These are phyloP conservation scores for Aleurites moluccanus DNA, from an alignment of 441 rosid species.

Conservation along the genomic window DNA sequence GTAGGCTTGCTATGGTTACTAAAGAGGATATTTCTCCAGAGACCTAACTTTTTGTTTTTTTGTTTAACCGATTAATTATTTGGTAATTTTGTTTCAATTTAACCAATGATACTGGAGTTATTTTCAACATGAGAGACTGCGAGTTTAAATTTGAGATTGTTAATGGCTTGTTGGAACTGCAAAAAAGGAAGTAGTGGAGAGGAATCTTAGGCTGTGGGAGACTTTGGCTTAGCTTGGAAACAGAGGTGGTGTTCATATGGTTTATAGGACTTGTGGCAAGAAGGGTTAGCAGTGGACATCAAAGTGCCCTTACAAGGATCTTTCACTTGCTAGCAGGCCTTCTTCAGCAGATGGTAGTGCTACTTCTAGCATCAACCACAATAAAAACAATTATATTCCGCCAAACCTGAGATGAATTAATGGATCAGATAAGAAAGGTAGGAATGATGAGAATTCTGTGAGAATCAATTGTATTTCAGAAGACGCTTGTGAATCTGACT, in stretches of 20 bases:
- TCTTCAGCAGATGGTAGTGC: conserved; percentile 29
- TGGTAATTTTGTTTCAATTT: too few relatives aligned
- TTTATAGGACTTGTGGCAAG: conserved; percentile 47
- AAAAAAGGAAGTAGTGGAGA: conserved; percentile 37
- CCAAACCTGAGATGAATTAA: conserved; percentile 45
- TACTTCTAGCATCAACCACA: conserved; percentile 30
- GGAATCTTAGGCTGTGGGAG: conserved; percentile 36
- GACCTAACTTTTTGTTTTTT: neutral
- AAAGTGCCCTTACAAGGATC: conserved; percentile 53
- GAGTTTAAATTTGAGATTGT: too few relatives aligned
- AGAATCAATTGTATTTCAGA: conserved; percentile 46
- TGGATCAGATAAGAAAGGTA: conserved; percentile 46
- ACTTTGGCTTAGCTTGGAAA: conserved; percentile 41
- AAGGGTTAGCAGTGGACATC: conserved; percentile 59
- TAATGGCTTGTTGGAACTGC: too few relatives aligned
- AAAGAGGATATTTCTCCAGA: conserved; percentile 44
- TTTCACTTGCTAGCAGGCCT: conserved; percentile 41
- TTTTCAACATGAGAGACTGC: too few relatives aligned
- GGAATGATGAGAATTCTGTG: conserved; percentile 55
- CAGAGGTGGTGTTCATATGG: conserved; percentile 46
- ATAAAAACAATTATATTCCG: conserved; percentile 38
- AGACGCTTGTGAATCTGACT: conserved; percentile 47
- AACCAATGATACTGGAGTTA: neutral
- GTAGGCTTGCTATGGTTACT: conserved; percentile 56
- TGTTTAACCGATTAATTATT: too few relatives aligned